A percentile compares a stretch with the other conserved stretches of the same genome.
These are phyloP conservation scores for Phyllosticta capitalensis DNA, from an alignment of 2,329 filamentous ascomycete species.

Conservation along the genomic window DNA sequence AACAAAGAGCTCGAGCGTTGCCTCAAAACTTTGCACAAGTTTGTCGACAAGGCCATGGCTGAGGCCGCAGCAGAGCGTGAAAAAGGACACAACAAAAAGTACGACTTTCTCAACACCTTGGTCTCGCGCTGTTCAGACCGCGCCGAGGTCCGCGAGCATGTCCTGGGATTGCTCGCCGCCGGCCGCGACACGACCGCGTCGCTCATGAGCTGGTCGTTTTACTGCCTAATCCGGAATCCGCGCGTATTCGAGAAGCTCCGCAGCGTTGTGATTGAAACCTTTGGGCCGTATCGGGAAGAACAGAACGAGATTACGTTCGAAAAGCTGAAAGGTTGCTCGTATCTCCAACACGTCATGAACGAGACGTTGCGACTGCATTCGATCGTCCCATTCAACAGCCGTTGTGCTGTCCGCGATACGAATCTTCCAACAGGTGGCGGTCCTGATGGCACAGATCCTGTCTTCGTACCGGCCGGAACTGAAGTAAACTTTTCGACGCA, in stretches of 20 bases:
- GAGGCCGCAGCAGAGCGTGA: slow-evolving; percentile 15
- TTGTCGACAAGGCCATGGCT: slow-evolving; percentile 14
- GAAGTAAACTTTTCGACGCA: slow-evolving; percentile 21
- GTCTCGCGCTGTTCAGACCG: slow-evolving; percentile 37
- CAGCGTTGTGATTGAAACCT: slow-evolving; percentile 30
- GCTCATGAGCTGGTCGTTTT: slow-evolving; percentile 31
- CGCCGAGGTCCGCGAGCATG: slow-evolving; percentile 32
- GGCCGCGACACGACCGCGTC: slow-evolving; percentile 32
- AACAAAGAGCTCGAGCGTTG: not conserved
- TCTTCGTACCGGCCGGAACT: slow-evolving; percentile 21
- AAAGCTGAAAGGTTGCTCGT: slow-evolving; percentile 31
- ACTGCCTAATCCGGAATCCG: slow-evolving; percentile 30
- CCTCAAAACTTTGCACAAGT: not conserved
- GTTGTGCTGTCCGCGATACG: slow-evolving; percentile 22
- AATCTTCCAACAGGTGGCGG: slow-evolving; percentile 23
- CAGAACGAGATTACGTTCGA: slow-evolving; percentile 32
- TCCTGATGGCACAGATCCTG: slow-evolving; percentile 16
- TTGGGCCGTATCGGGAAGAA: slow-evolving; percentile 29
- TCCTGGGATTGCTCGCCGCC: slow-evolving; percentile 36
- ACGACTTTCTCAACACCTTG: slow-evolving; percentile 39
- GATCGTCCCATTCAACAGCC: slow-evolving; percentile 45
- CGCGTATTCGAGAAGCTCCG: slow-evolving; percentile 29
- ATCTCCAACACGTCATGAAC: slow-evolving; percentile 54
- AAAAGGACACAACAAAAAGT: slow-evolving; percentile 13
- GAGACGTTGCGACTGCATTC: slow-evolving; percentile 54